Conservation (phyloP, 345 rosid genomes). For the Reutealis trisperma region DNA sequence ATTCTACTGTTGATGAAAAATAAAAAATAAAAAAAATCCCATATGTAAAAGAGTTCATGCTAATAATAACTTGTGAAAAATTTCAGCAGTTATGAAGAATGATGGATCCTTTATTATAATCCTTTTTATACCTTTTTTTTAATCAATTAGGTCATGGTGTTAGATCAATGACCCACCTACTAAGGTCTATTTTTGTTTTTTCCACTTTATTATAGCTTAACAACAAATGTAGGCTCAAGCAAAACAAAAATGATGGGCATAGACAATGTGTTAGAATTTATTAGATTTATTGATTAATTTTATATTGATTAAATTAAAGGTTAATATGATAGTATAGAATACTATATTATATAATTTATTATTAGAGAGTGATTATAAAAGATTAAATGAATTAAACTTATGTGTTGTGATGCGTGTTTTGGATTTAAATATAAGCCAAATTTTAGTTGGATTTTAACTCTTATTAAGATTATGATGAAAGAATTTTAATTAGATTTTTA, state of each 20-base stretch:
- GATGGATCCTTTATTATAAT: background rate
- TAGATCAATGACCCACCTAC: conserved; percentile 19
- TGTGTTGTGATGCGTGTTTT: no score
- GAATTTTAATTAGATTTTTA: no score
- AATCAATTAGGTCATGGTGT: conserved; percentile 4
- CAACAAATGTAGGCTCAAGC: conserved; percentile 10
- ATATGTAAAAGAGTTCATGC: conserved; percentile 8
- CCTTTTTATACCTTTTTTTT: conserved; percentile 12
- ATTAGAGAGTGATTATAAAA: no score
- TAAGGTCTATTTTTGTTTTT: background rate
- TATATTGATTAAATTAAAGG: no score
- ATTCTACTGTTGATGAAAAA: conserved; percentile 10
- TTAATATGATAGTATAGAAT: no score
- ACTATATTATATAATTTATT: no score
- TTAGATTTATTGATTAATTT: no score
- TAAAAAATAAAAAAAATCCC: background rate
- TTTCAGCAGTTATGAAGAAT: conserved; percentile 23
- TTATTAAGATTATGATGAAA: no score
- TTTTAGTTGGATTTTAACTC: no score
- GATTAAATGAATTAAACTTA: no score
- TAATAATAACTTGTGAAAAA: background rate
- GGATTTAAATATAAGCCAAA: no score
- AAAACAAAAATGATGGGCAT: conserved; percentile 12
- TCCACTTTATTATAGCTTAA: background rate
- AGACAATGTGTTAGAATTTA: no score